Conservation (phyloP, 2,329 filamentous ascomycete genomes). For the Plenodomus tracheiphilus region DNA sequence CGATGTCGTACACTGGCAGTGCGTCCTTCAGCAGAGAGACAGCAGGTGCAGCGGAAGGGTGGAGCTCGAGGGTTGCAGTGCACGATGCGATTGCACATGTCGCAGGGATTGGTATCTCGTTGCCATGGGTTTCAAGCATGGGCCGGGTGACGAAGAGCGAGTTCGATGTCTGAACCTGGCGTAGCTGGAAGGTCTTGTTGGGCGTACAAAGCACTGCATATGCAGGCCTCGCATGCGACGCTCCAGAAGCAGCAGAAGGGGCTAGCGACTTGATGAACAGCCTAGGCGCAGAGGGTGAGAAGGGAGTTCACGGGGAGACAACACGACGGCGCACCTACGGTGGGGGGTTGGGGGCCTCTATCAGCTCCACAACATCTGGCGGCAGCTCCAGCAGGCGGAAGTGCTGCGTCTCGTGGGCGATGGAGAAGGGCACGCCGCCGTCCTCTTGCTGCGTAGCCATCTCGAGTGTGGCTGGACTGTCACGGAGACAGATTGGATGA, state of each 20-base stretch:
- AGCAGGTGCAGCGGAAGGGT: slow-evolving; percentile 41
- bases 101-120: slow-evolving; percentile 36
- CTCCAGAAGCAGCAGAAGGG: slow-evolving; percentile 20
- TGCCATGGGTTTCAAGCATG: slow-evolving; percentile 41
- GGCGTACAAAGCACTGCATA: slow-evolving; percentile 64
- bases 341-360: slow-evolving; percentile 53
- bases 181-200: slow-evolving; percentile 60
- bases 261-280: slow-evolving; percentile 43
- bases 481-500: neutral
- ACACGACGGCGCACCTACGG: slow-evolving; percentile 40
- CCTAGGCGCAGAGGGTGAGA: slow-evolving; percentile 32
- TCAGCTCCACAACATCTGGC: slow-evolving; percentile 57
- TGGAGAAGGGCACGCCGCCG: slow-evolving; percentile 48
- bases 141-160: slow-evolving; percentile 60
- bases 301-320: slow-evolving; percentile 17
- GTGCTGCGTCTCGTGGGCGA: slow-evolving; percentile 53
- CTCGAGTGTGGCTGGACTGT: neutral
- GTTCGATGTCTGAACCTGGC: slow-evolving; percentile 69
- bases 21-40: slow-evolving; percentile 39
- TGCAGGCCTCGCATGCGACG: slow-evolving; percentile 38
- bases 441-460: slow-evolving; percentile 50
- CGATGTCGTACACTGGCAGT: slow-evolving; percentile 46
- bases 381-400: slow-evolving; percentile 65
- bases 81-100: slow-evolving; percentile 51
- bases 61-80: slow-evolving; percentile 50